These are phyloP conservation scores for Fraxinus pennsylvanica DNA, from an alignment of 257 asterid genomes.

Conservation along the genomic window DNA sequence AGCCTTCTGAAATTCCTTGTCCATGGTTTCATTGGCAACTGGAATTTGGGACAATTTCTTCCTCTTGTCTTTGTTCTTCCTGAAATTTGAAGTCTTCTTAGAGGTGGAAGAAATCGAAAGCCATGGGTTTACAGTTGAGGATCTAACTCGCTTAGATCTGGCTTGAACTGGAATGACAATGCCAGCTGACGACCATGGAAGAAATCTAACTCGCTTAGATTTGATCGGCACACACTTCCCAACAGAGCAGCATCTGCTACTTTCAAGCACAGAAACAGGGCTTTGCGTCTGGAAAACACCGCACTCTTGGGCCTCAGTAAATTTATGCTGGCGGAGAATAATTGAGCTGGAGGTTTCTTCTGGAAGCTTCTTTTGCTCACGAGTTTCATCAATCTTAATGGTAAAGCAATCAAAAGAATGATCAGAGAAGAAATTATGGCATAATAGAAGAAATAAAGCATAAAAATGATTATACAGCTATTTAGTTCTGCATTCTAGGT, in stretches of 20 bases:
- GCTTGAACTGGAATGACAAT: conserved; percentile 47
- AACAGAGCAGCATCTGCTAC: conserved; percentile 44
- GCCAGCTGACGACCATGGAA: conserved; percentile 3
- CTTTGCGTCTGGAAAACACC: conserved; percentile 57
- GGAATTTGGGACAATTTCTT: conserved; percentile 26
- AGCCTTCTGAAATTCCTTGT: neutral
- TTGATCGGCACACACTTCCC: conserved; percentile 43
- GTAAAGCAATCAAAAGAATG: conserved; percentile 11
- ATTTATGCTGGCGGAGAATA: conserved; percentile 29
- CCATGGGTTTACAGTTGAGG: conserved; percentile 61
- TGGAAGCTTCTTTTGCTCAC: conserved; percentile 28
- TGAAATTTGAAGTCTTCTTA: conserved; percentile 31
- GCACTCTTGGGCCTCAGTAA: conserved; percentile 34
- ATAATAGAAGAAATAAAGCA: neutral
- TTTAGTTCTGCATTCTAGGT: neutral
- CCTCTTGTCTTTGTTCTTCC: conserved; percentile 40
- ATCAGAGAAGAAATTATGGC: conserved; percentile 19
- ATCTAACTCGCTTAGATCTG: conserved; percentile 66
- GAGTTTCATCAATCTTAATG: conserved; percentile 28
- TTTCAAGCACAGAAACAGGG: conserved; percentile 79
- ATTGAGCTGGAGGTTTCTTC: conserved; percentile 22
- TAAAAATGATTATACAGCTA: neutral
- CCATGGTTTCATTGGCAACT: conserved; percentile 8
- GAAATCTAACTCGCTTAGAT: conserved; percentile 54
- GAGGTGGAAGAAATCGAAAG: conserved; percentile 33